A percentile compares a stretch with the other conserved stretches of the same genome.
phyloP scores from a whole-genome alignment of 768 basidiomycete species.

The Pisolithus tinctorius region DNA sequence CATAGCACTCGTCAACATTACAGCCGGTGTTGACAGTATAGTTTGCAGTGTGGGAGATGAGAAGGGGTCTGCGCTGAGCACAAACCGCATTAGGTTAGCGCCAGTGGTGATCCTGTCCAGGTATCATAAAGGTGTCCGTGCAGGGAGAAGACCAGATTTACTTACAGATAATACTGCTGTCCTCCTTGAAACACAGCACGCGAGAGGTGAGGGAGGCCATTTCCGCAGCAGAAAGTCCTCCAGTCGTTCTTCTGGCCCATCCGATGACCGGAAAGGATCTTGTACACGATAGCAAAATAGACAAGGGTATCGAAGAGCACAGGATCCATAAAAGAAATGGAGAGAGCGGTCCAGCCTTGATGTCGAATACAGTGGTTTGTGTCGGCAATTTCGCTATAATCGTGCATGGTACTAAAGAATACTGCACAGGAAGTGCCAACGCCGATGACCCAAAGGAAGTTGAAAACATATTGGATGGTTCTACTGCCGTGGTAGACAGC shows the following conservation, averaged over 20 bases:
- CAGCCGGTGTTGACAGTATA: constrained; percentile 20
- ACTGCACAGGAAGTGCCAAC: constrained; percentile 21
- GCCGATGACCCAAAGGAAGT: constrained; percentile 26
- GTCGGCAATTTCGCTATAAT: constrained; percentile 23
- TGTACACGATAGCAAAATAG: constrained; percentile 28
- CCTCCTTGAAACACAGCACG: constrained; percentile 30
- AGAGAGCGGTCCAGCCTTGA: constrained; percentile 16
- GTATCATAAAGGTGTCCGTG: not conserved
- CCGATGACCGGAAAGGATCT: constrained; percentile 16
- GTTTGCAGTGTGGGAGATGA: constrained; percentile 18
- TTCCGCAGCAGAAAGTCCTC: constrained; percentile 14
- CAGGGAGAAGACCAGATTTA: not conserved
- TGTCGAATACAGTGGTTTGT: constrained; percentile 28
- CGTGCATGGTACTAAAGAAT: constrained; percentile 18
- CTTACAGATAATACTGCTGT: constrained; percentile 34
- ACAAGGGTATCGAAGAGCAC: constrained; percentile 29
- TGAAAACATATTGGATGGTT: constrained; percentile 18
- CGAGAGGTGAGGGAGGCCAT: constrained; percentile 27
- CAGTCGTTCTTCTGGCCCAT: constrained; percentile 6
- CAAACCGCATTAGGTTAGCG: constrained; percentile 23
- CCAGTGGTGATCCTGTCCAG: constrained; percentile 26
- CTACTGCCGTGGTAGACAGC: constrained; percentile 25
- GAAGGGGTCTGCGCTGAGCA: constrained; percentile 13
- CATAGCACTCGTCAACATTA: constrained; percentile 28
- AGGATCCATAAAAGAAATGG: constrained; percentile 22